Evolutionary conservation across 768 basidiomycete species (phyloP).

Genomic region (Boletus barrowsii): DNA sequence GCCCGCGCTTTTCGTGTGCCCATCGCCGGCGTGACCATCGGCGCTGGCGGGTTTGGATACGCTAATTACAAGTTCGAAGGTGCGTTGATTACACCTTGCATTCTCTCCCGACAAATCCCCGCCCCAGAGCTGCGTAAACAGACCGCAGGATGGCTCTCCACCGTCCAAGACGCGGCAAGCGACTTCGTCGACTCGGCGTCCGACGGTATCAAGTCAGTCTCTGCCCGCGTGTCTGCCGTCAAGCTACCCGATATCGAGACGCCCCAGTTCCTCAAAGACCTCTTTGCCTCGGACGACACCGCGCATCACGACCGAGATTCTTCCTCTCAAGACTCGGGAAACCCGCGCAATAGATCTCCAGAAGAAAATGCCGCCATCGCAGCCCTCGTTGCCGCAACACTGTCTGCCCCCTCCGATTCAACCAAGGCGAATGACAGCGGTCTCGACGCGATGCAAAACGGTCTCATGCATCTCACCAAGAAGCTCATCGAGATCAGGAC

Average conservation of each 20-base stretch:
- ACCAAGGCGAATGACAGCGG: conserved; percentile 30
- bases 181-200: conserved; percentile 72
- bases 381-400: conserved; percentile 70
- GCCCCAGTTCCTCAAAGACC: conserved; percentile 67
- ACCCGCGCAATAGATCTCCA: conserved; percentile 39
- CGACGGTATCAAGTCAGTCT: conserved; percentile 59
- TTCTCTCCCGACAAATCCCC: not conserved
- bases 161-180: conserved; percentile 58
- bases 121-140: conserved; percentile 64
- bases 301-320: conserved; percentile 32
- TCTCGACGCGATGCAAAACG: conserved; percentile 61
- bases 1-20: conserved; percentile 86
- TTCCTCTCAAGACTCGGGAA: conserved; percentile 36
- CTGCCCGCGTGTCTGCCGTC: conserved; percentile 57
- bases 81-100: conserved; percentile 31
- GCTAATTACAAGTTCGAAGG: conserved; percentile 98
- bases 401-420: conserved; percentile 70
- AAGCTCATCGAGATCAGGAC: conserved; percentile 95
- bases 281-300: conserved; percentile 39
- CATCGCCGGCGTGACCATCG: conserved; percentile 83
- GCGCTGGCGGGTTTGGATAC: conserved; percentile 89
- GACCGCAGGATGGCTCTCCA: conserved; percentile 62
- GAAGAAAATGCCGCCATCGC: conserved; percentile 66
- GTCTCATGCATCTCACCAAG: conserved; percentile 87
- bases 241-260: conserved; percentile 56